These are phyloP conservation scores for Phytopythium sindhum DNA, from an alignment of 352 stramenopile species.

Conservation along the genomic window DNA sequence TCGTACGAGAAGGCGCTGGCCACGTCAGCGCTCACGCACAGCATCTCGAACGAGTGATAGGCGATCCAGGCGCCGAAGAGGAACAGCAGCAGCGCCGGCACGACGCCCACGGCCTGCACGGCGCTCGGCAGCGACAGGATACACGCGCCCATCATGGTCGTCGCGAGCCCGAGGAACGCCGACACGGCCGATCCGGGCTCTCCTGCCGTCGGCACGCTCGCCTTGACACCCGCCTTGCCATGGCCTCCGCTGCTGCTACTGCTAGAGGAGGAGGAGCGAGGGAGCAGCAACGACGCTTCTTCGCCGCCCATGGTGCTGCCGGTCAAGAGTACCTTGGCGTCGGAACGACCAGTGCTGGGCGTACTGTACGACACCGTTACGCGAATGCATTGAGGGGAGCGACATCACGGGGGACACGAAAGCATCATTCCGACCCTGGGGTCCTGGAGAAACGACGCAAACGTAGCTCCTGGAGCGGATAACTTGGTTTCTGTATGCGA, in stretches of 20 bases:
- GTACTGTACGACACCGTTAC: neutral
- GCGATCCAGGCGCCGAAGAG: slow-evolving; percentile 50
- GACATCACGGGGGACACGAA: neutral
- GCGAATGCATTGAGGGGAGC: neutral
- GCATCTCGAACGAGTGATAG: slow-evolving; percentile 72
- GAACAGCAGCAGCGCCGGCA: slow-evolving; percentile 52
- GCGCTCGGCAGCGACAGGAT: slow-evolving; percentile 73
- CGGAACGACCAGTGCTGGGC: neutral
- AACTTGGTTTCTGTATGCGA: neutral
- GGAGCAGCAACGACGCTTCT: neutral
- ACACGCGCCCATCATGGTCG: slow-evolving; percentile 82
- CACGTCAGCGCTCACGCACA: slow-evolving; percentile 60
- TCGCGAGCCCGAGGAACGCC: slow-evolving; percentile 73
- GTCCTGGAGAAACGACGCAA: neutral
- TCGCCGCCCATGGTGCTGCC: neutral
- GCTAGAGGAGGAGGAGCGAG: neutral
- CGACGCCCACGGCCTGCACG: slow-evolving; percentile 53
- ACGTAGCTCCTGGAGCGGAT: neutral
- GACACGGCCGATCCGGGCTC: slow-evolving; percentile 63
- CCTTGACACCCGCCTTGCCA: neutral
- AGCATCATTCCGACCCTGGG: neutral
- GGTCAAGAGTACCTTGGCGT: neutral
- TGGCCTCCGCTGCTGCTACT: neutral
- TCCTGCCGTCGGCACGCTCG: slow-evolving; percentile 20
- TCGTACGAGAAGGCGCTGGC: slow-evolving; percentile 76